A percentile compares a stretch with the other conserved stretches of the same genome.
Conservation (phyloP, 2,329 filamentous ascomycete species). For the Clonostachys sp. region DNA sequence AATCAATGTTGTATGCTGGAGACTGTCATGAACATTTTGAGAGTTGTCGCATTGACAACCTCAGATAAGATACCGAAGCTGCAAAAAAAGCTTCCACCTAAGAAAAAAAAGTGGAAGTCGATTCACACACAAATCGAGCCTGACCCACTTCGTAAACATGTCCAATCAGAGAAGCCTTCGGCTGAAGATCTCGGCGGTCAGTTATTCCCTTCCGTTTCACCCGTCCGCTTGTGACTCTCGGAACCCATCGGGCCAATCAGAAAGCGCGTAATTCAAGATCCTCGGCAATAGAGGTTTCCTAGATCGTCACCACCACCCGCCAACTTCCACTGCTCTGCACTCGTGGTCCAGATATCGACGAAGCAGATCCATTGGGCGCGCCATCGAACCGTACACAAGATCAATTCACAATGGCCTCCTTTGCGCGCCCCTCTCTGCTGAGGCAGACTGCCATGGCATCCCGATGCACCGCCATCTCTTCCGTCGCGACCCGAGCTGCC, state of each 20-base stretch:
- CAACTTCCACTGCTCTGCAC: slow-evolving; percentile 1
- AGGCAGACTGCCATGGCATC: slow-evolving; percentile 44
- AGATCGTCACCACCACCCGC: slow-evolving; percentile 1
- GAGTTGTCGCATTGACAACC: background rate
- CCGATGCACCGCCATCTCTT: slow-evolving; percentile 26
- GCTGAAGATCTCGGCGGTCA: too few relatives aligned
- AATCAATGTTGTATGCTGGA: background rate
- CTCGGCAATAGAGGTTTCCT: slow-evolving; percentile 38
- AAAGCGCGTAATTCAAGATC: slow-evolving; percentile 35
- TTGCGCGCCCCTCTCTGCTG: slow-evolving; percentile 49
- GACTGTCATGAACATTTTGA: background rate
- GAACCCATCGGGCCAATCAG: slow-evolving; percentile 35
- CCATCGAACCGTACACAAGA: background rate
- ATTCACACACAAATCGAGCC: too few relatives aligned
- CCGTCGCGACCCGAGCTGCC: slow-evolving; percentile 24
- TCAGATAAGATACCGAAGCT: background rate
- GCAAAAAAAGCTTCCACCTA: too few relatives aligned
- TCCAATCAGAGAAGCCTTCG: too few relatives aligned
- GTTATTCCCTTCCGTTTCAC: too few relatives aligned
- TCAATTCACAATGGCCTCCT: slow-evolving; percentile 46
- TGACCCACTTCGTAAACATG: too few relatives aligned
- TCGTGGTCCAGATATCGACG: background rate
- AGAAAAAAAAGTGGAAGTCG: too few relatives aligned
- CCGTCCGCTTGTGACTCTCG: slow-evolving; percentile 3
- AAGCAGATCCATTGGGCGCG: background rate